Evolutionary conservation across 2,329 filamentous ascomycete species (phyloP), one percentile per base, ranked within the genome.

Genomic region (Huntiella abstrusa): DNA sequence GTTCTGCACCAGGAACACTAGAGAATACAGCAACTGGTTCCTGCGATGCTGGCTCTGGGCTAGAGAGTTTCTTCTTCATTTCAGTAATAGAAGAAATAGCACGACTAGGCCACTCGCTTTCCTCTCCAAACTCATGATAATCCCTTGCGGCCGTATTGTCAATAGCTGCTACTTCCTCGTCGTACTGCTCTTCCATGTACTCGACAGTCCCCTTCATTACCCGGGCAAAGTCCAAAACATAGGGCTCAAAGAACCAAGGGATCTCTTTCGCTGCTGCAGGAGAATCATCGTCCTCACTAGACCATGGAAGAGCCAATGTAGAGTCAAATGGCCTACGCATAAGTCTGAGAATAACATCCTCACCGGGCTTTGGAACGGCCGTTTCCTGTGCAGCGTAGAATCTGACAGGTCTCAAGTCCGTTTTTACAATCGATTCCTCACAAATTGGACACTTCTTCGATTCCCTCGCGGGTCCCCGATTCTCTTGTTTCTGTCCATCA

Each of bases 391-490:
- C 88, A 35, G 75, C 74, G 55, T 94, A 95, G 71, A 91, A 95
- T 42, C 87, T 75, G 16, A 95, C 87, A 1, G 91, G 86, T 42
- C 83, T 72, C 16, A 83, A 84, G 52, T 98, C 91, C 6, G 83
- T 80, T n/a, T 87, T 71, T 58, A 91, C 93, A n/a, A 98, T 75
- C 41, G 74, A 78, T 59, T 98, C 91, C 65, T 84, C 91, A 60
- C 91, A 98, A 33, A 98, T 87, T 0, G 91, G 88, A 54, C 91
- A 98, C 59, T 93, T 94, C 65, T 93, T 93, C 74, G 84, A 95
- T 7, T 16, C 34, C 10, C 22, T 28, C 46, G 81, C 71, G 28
- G 80, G 68, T 55, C 74, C 79, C 62, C 80, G 87, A 51, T 80
- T 77, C 22, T 28, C 22, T 28, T 8, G 22, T 28, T 28, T 28